Evolutionary conservation across 2,329 filamentous ascomycete species (phyloP).

Genomic region (Pseudogymnoascus sp.): DNA sequence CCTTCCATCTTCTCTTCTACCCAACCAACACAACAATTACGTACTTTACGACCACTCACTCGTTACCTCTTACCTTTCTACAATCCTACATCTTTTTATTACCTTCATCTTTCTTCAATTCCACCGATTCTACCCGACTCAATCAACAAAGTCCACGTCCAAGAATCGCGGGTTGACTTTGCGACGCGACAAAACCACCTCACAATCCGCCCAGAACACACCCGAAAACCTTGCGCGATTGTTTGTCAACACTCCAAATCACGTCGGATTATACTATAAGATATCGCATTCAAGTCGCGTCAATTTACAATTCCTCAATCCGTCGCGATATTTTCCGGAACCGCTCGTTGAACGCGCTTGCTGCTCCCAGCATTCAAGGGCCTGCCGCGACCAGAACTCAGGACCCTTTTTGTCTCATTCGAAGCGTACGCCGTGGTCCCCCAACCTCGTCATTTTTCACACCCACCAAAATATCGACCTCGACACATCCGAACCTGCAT

Average conservation of each 20-base stretch:
- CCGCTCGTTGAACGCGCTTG: not conserved
- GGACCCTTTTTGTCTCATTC: not conserved
- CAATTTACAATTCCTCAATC: not conserved
- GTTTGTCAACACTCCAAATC: not conserved
- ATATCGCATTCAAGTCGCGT: not conserved
- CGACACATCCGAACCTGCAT: not conserved
- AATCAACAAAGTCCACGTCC: not conserved
- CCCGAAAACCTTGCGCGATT: not conserved
- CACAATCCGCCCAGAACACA: not conserved
- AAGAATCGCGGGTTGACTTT: not conserved
- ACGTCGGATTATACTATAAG: not conserved
- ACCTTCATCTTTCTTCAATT: not conserved
- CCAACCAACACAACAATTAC: not conserved
- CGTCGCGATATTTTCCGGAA: not conserved
- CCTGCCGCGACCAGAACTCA: not conserved
- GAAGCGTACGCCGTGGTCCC: not conserved
- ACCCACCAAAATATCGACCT: not conserved
- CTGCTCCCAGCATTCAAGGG: not conserved
- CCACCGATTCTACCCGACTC: not conserved
- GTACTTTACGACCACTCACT: not conserved
- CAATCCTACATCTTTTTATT: not conserved
- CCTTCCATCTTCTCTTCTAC: not conserved
- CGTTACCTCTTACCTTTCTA: not conserved
- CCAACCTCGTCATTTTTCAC: not conserved
- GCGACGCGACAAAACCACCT: not conserved